Base-by-base conservation (phyloP, 2,329 filamentous ascomycete genomes). In the Coniochaeta sp. region DNA sequence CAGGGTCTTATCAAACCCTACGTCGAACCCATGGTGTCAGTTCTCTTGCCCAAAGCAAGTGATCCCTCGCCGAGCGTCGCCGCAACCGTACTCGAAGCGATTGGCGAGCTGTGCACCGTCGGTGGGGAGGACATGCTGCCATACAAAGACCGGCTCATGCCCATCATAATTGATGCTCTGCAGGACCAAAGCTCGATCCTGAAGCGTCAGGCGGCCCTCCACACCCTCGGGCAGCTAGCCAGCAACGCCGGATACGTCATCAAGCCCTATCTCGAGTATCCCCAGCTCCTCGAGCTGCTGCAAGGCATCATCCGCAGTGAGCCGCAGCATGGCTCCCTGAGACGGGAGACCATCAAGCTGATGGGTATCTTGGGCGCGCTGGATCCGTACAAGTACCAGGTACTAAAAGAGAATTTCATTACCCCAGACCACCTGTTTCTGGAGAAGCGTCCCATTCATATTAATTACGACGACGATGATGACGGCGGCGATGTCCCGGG, bases 241-340 rank as follows among this genome's bases (percentile, higher is more conserved):
- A 96, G 92, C 70, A 98, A 96, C 73, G 95, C 93, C 14, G 95
- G 96, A 66, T 99, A 99, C 75, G 96, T 99, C 58, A 98, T 99
- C 62, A 87, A 93, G 60, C 96, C 96, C 0, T 99, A 99, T 68
- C 81, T 93, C 55, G 93, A 99, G 62, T 96, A 98, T 67, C 95
- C 96, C 0, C 89, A 97, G 70, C 83, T 99, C 9, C 86, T 99
- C 56, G 92, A 95, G 62, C 90, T 98, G 30, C 78, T 99, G 12
- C 93, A 97, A 71, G 91, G 89, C 65, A 96, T 99, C 66, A 95
- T 98, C 66, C 91, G 96, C 67, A 91, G 90, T 6, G 96, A 99
- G 73, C 81, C 84, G 2, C 91, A 93, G 63, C 88, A 92, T 59
- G 91, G 91, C 0, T 85, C 89, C 17, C 78, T 99, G 36, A 85